Evolutionary conservation across 2,329 filamentous ascomycete species (phyloP), one percentile per base, ranked within the genome.

Genomic region (Cryphonectria naterciae): DNA sequence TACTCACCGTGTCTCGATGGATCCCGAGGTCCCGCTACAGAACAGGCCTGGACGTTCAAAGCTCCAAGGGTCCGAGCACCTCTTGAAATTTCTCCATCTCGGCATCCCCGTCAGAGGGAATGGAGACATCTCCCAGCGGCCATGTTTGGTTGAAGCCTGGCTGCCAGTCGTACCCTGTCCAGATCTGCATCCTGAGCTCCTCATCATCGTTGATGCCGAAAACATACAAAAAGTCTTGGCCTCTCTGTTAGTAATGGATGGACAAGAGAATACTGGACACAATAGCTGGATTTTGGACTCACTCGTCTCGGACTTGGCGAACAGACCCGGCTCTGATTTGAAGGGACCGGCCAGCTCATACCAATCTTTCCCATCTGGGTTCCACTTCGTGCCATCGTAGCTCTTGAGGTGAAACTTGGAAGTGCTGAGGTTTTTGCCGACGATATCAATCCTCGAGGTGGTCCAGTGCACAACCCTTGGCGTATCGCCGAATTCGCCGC

Each of bases 141-240:
- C 64, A 54, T 22, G 46, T 56, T 13, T 54, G 64, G 4, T 66
- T 19, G 15, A 66, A 66, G 32, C 64, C 49, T n/a, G 64, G 64
- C 64, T 66, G 64, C 64, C 64, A 66, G 13, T 66, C 64, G 17
- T 66, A 66, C 32, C 49, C 64, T 37, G 64, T 66, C 64, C 64
- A 66, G 32, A 66, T 56, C 15, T 54, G 64, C 22, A 65, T 65
- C 25, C 63, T 65, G 25, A 66, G 32, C 28, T 56, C 64, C 8
- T 56, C 11, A 28, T 25, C 46, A 22, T 66, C 46, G 28, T 35
- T 41, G 35, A 66, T 39, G 49, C 49, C 64, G 43, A 66, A 66
- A 49, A 66, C 22, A 22, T 66, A 66, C 46, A 66, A 49, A 22
- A 54, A 66, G 49, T 66, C 64, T 66, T n/a, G 2, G n/a, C 1